Evolutionary conservation across 129 eudicot species (phyloP), one percentile per base, ranked within the genome.

Genomic region (Artemisia annua): DNA sequence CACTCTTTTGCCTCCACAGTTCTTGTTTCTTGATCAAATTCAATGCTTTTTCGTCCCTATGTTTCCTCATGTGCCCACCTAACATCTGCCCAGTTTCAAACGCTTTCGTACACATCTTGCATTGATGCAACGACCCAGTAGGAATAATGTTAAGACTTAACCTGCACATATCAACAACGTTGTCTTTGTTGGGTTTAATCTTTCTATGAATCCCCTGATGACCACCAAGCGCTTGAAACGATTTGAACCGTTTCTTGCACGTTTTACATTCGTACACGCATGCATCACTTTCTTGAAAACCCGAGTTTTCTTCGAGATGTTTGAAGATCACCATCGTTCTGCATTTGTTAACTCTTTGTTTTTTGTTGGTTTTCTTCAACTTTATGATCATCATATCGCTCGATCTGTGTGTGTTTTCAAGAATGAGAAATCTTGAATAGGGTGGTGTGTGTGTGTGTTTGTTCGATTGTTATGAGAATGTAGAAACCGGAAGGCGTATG

Each of bases 21-120:
- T 30, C 35, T 4, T 22, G 49, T 53, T 50, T 16, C 15, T 68
- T 18, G 4, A 28, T 28, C 4, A 28, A 3, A 28, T 28, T 28
- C 61, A 28, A 0, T 6, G 26, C 24, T 6, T 66, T 66, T 24
- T 67, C 39, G 13, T 0, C 14, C 63, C 69, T 18, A 19, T 69
- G 81, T 1, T 22, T 64, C 28, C 75, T 51, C 76, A 77, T 77
- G 64, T 77, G 81, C 0, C 81, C 81, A 11, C 81, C 81, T 57
- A 77, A 77, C 49, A 75, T 75, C 19, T 64, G 75, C 20, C 81
- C 76, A 1, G 35, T 70, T 5, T 16, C 50, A 62, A 77, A 77
- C 81, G 5, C 60, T 61, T 61, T 61, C 35, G 16, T 51, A 65
- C 81, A 77, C 30, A 14, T 2, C 64, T 50, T 77, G 30, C 76